Base-by-base conservation (phyloP, 2,329 filamentous ascomycete genomes). In the Nemania sp. region DNA sequence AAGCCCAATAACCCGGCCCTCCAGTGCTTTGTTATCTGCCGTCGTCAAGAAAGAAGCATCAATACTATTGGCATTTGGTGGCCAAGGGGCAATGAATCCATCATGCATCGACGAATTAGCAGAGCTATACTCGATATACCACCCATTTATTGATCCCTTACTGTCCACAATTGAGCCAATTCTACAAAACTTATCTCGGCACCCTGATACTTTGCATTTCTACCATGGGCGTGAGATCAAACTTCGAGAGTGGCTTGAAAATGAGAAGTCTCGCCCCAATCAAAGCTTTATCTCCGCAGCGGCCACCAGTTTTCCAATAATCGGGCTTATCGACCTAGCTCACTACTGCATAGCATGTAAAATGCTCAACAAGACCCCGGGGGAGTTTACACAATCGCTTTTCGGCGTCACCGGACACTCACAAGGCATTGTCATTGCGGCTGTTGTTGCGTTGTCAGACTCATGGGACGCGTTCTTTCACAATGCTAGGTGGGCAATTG, bases 381-480 rank as follows among this genome's bases (percentile, higher is more conserved):
- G 54, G 9, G 45, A 59, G 23, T 28, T 57, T 36, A 45, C 36
- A 14, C 41, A 57, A 3, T 22, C 50, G 6, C 28, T 59, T 12
- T 58, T 48, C 5, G 94, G 94, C 67, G 88, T 90, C 4, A 97
- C 94, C 34, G 94, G 94, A 68, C 94, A 99, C 75, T 99, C 94
- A 0, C 94, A 99, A 72, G 94, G 94, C 71, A 87, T 99, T 20
- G 89, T 99, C 59, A 91, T 95, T 58, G 94, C 94, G 15, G 91
- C 93, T 23, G 90, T 90, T 19, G 96, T 94, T 54, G 89, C 94
- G 2, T 90, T 92, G 5, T 90, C 92, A 3, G 89, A 90, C 63
- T 91, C 89, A 26, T 99, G 94, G 94, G 91, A 96, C 59, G 90
- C 89, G 1, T 99, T 94, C 72, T 84, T 88, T 61, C 86, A 89